Base-by-base conservation (phyloP, 208 protist species). In the Tritrichomonas foetus region DNA sequence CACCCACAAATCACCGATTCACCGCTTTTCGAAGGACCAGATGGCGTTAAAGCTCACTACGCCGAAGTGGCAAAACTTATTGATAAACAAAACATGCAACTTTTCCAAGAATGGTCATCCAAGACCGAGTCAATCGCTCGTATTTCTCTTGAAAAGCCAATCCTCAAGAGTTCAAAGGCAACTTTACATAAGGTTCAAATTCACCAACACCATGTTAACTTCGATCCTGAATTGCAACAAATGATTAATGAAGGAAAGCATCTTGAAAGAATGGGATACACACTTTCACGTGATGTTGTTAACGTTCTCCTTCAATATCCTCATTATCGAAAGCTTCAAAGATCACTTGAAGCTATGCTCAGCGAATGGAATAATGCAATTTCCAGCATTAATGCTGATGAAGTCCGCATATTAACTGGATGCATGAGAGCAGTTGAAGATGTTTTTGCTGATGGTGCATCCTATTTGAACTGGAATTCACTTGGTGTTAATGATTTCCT, bases 381-480 rank as follows among this genome's bases (percentile, higher is more conserved):
- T 1, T 41, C 50, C 9, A 41, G 41, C 16, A 57, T 93, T 3
- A 41, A 93, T 33, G 36, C 36, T 49, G 50, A 93, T 93, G 89
- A 93, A 93, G 39, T 64, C 27, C 57, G 30, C 49, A 69, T 69
- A 13, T 39, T 93, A 30, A 93, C 39, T 33, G 57, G 89, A 3
- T 93, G 89, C 44, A 72, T 93, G 50, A 33, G 41, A 33, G 22
- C 33, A 57, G 50, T 93, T 3, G 55, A 72, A 72, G 89, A 64
- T 47, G 95, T 97, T 25, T 95, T 99, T 20, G 95, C 97, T 93
- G 97, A 98, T n/a, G 98, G 98, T 44, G 97, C 98, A 94, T 94
- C 96, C 55, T 97, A 98, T 94, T 97, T 99, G 94, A 99, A 99
- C 97, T 99, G 98, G 98, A 99, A 98, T 55, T 99, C 98, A 78